A percentile compares a stretch with the other conserved stretches of the same genome.
phyloP scores from a whole-genome alignment of 371 early-diverging fungal species.

The Actinomortierella ambigua region DNA sequence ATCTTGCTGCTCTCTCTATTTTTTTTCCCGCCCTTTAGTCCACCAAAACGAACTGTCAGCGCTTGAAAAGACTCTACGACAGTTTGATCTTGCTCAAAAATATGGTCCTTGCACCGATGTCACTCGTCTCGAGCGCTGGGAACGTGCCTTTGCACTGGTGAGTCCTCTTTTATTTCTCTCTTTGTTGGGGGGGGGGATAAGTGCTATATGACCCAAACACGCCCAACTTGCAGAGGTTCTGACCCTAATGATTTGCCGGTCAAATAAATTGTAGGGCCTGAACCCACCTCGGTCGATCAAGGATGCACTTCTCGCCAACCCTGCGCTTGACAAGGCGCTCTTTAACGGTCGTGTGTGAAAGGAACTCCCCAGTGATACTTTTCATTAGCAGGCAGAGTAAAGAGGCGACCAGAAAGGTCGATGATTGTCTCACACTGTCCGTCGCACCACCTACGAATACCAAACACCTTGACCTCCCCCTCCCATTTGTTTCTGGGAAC shows the following conservation, averaged over 20 bases:
- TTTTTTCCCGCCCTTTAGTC: conserved; percentile 20
- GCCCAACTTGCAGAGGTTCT: too few species aligned
- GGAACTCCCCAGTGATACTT: too few species aligned
- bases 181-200: too few species aligned
- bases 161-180: background rate
- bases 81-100: conserved; percentile 50
- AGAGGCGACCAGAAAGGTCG: too few species aligned
- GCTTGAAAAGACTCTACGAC: conserved; percentile 49
- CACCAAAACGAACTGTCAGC: conserved; percentile 47
- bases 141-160: conserved; percentile 43
- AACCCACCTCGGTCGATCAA: conserved; percentile 49
- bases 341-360: conserved; percentile 41
- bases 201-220: too few species aligned
- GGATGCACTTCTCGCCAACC: conserved; percentile 15
- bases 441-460: too few species aligned
- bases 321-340: conserved; percentile 19
- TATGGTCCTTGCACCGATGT: conserved; percentile 53
- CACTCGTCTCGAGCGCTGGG: conserved; percentile 54
- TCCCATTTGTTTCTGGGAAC: too few species aligned
- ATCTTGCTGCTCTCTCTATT: background rate
- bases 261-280: too few species aligned
- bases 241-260: too few species aligned
- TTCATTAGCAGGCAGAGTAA: too few species aligned
- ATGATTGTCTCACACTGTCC: too few species aligned
- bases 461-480: too few species aligned